phyloP scores from a whole-genome alignment of 352 stramenopile genomes.

The Globisporangium lucens region DNA sequence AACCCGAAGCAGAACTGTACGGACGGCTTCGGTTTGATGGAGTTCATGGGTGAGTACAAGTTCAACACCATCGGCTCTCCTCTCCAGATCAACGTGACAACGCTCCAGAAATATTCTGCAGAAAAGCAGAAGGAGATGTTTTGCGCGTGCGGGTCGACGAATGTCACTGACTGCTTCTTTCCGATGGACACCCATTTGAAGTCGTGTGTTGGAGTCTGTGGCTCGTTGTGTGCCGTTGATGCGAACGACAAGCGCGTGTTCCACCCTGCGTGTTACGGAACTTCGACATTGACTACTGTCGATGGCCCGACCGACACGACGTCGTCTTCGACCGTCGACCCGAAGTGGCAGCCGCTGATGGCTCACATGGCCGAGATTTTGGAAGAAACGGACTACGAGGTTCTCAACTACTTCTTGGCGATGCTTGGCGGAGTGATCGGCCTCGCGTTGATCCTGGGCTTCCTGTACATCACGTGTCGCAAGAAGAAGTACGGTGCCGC shows the following conservation, averaged over 20 bases:
- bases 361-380: slow-evolving; percentile 36
- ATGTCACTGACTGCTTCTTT: slow-evolving; percentile 39
- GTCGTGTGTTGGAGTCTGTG: slow-evolving; percentile 49
- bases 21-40: slow-evolving; percentile 51
- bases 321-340: slow-evolving; percentile 18
- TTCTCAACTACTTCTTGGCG: slow-evolving; percentile 52
- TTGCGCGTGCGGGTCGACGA: slow-evolving; percentile 40
- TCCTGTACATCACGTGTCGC: slow-evolving; percentile 32
- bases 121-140: slow-evolving; percentile 32
- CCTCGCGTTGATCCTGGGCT: slow-evolving; percentile 39
- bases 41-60: slow-evolving; percentile 62
- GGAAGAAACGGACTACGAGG: slow-evolving; percentile 32
- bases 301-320: slow-evolving; percentile 17
- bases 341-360: slow-evolving; percentile 41
- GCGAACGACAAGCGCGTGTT: slow-evolving; percentile 25
- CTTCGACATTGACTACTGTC: slow-evolving; percentile 29
- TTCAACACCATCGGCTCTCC: slow-evolving; percentile 60
- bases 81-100: slow-evolving; percentile 60
- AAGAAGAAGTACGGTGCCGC: slow-evolving; percentile 24
- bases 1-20: slow-evolving; percentile 50
- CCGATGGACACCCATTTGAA: slow-evolving; percentile 47
- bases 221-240: slow-evolving; percentile 42
- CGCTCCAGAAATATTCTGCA: slow-evolving; percentile 30
- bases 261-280: slow-evolving; percentile 31
- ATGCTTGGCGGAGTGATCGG: slow-evolving; percentile 37